Base-by-base conservation (phyloP, 805 yeast genomes). In the Kodamaea jinghongensis region DNA sequence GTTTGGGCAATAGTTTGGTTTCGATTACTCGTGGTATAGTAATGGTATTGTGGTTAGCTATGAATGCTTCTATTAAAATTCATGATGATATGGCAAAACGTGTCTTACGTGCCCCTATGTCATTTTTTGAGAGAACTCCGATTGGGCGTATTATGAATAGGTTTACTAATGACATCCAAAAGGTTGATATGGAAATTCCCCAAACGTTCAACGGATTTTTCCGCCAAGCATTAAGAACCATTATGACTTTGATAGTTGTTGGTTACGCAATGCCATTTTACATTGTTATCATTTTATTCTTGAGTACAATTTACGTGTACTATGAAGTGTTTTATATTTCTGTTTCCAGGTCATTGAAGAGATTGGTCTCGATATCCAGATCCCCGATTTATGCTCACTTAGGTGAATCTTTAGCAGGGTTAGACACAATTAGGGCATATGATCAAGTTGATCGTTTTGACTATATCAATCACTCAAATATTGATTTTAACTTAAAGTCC, bases 121-220 rank as follows among this genome's bases (percentile, higher is more conserved):
- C 55, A 1, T 59, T 55, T 42, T 59, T 59, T 31, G 64, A 59
- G 36, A 55, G 56, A 14, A 58, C 61, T 1, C 63, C 64, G 3
- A 48, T 56, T 26, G 64, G 63, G 2, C 36, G 64, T 38, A 54
- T 59, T 14, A 46, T 59, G 55, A 59, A 59, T 40, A 38, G 64
- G 13, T 59, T 58, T 37, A 47, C 63, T 8, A 54, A 52, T 31
- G 64, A 59, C 25, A 49, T 58, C 8, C 49, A 50, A n/a, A 47
- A 43, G 17, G 40, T 59, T 26, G 64, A 59, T 36, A 46, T 49
- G 13, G 44, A 49, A 14, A 46, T 58, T 6, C 53, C 60, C 9
- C 48, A 54, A 45, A 40, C 49, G 2, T 40, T 58, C 22, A 47
- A 46, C 3, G 44, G 47, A 30, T 53, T 56, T 33, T 44, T 47